Base-by-base conservation (phyloP, 768 basidiomycete species). In the Filobasidium wieringae region DNA sequence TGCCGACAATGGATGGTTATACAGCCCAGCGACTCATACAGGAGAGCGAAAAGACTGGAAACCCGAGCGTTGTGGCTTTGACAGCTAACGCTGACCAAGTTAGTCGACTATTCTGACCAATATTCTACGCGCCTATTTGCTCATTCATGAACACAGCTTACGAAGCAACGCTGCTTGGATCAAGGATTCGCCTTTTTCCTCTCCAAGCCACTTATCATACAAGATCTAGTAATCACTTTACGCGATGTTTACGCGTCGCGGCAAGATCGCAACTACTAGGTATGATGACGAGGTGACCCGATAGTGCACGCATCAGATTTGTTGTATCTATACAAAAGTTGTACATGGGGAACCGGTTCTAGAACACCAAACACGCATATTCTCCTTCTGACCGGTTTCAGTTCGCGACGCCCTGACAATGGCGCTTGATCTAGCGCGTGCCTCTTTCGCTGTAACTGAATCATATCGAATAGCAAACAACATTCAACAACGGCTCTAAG, bases 61-160 rank as follows among this genome's bases (percentile, higher is more conserved):
- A 39, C 29, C 51, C 59, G 4, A 22, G 32, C 19, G 43, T 60
- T 3, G 54, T 60, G 14, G 59, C 59, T 26, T 50, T 60, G 33
- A 60, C 59, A 5, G 59, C 59, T 4, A 60, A 60, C 32, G 51
- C 53, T 30, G 59, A 60, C 27, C 36, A 60, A 24, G 59, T 60
- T 33, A 9, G 47, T 50, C n/a, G 11, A 2, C 12, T 15, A 15
- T 26, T n/a, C 7, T 15, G 32, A 4, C 2, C 7, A 19, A 19
- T 40, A 14, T 19, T 27, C 11, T 5, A n/a, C 26, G 22, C 27
- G 27, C 27, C 17, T 3, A 45, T 22, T 2, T 37, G 1, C 53
- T 14, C n/a, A 19, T 27, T 14, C 7, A 8, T 8, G 15, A 26
- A 7, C 17, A 11, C 33, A 57, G 56, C 22, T 26, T 24, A 57